Conservation (phyloP, 805 yeast genomes). For the Ogataea kodamae region DNA sequence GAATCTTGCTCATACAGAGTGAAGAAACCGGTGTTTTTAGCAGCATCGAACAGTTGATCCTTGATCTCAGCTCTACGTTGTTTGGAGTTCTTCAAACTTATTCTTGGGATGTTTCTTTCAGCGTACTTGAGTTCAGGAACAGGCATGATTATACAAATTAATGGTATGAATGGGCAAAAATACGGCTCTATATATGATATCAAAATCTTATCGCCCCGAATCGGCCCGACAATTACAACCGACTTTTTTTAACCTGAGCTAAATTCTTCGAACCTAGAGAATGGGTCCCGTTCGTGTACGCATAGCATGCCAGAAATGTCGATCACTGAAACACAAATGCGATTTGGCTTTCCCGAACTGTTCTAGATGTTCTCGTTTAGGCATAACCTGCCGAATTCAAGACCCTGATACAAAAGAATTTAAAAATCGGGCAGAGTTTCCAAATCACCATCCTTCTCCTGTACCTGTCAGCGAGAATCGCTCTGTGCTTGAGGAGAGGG, state of each 20-base stretch:
- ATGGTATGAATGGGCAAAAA: too few relatives aligned
- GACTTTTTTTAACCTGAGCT: too few relatives aligned
- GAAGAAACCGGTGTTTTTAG: constrained; percentile 31
- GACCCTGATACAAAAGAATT: constrained; percentile 16
- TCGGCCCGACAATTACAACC: too few relatives aligned
- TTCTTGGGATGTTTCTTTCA: constrained; percentile 30
- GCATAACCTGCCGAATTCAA: constrained; percentile 18
- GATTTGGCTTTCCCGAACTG: constrained; percentile 25
- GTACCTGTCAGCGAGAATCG: background rate
- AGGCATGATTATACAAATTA: too few relatives aligned
- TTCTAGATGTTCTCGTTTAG: constrained; percentile 19
- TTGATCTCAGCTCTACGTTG: constrained; percentile 32
- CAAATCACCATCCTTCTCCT: background rate
- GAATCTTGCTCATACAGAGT: constrained; percentile 31
- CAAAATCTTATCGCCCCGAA: too few relatives aligned
- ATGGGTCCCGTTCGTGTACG: constrained; percentile 18
- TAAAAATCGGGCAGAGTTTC: constrained; percentile 8
- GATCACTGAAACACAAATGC: constrained; percentile 24
- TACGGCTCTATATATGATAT: too few relatives aligned
- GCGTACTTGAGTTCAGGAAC: constrained; percentile 7
- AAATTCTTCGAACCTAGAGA: background rate
- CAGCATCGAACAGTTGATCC: constrained; percentile 30
- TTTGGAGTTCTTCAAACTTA: constrained; percentile 26
- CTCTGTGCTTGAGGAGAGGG: constrained; percentile 4
- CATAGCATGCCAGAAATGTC: constrained; percentile 26